phyloP scores from a whole-genome alignment of 1,139 yeast species.

The Yamadazyma triangularis region DNA sequence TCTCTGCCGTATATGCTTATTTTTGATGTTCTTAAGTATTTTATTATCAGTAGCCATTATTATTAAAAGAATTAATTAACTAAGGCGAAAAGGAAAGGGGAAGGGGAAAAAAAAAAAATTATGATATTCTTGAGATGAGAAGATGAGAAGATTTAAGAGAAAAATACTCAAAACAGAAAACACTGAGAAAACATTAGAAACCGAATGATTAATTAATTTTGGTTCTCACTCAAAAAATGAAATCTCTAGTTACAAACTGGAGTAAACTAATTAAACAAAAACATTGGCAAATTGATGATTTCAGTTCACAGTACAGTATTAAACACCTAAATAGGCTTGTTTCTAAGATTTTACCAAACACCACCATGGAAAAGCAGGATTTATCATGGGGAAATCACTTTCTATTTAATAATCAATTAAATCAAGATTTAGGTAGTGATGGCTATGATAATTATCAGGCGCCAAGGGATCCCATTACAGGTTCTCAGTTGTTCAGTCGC shows the following conservation, averaged over 20 bases:
- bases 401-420: constrained; percentile 53
- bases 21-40: constrained; percentile 49
- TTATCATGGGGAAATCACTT: constrained; percentile 54
- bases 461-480: constrained; percentile 33
- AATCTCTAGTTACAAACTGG: neutral
- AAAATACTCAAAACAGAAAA: too few relatives aligned
- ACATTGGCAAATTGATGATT: neutral
- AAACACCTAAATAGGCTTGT: too few relatives aligned
- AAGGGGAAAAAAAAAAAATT: constrained; percentile 1
- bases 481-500: constrained; percentile 39
- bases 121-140: constrained; percentile 2
- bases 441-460: constrained; percentile 85
- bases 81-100: too few relatives aligned
- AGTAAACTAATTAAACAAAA: neutral
- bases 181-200: too few relatives aligned
- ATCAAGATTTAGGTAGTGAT: constrained; percentile 52
- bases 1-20: constrained; percentile 77
- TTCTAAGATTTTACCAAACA: neutral
- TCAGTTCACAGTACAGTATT: neutral
- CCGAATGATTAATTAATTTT: too few relatives aligned
- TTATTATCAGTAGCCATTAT: constrained; percentile 15
- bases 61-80: too few relatives aligned
- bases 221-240: too few relatives aligned
- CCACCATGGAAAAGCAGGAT: neutral
- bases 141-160: too few relatives aligned